Conservation (phyloP, 2,329 filamentous ascomycete genomes). For the Bipolaris sorokiniana region DNA sequence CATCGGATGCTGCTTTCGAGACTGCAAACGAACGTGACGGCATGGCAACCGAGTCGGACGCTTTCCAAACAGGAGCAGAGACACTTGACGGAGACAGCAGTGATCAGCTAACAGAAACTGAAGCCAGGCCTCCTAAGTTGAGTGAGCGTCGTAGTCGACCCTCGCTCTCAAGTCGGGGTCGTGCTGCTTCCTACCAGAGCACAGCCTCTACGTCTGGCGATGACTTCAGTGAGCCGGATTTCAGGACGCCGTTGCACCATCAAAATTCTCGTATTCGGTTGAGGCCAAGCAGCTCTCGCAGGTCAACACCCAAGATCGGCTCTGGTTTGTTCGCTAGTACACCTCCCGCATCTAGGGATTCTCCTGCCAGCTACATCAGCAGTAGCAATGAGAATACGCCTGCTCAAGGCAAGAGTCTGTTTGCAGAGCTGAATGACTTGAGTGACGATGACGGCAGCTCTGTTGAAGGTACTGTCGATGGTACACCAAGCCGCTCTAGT, state of each 20-base stretch:
- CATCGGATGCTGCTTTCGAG: conserved; percentile 67
- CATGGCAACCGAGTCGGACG: conserved; percentile 82
- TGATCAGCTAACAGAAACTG: conserved; percentile 86
- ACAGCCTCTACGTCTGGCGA: conserved; percentile 86
- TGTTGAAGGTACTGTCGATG: conserved; percentile 44
- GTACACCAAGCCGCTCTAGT: conserved; percentile 45
- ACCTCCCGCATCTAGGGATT: conserved; percentile 62
- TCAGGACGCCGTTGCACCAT: conserved; percentile 68
- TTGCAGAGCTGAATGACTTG: conserved; percentile 86
- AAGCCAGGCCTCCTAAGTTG: conserved; percentile 55
- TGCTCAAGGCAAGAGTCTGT: conserved; percentile 77
- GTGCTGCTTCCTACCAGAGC: conserved; percentile 76
- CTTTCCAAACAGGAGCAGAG: conserved; percentile 93
- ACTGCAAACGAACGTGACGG: conserved; percentile 76
- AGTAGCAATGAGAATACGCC: conserved; percentile 54
- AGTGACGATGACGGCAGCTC: conserved; percentile 63
- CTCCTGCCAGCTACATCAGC: conserved; percentile 58
- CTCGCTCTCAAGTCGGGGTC: conserved; percentile 57
- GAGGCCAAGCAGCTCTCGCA: conserved; percentile 64
- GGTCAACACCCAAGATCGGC: conserved; percentile 62
- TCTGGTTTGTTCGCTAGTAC: conserved; percentile 66
- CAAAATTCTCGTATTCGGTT: conserved; percentile 74
- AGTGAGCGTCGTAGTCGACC: conserved; percentile 48
- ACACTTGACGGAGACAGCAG: conserved; percentile 71
- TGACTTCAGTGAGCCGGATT: conserved; percentile 69